Evolutionary conservation across 148 eudicot species (phyloP), one percentile per base, ranked within the genome.

Genomic region (Pharnaceum exiguum): DNA sequence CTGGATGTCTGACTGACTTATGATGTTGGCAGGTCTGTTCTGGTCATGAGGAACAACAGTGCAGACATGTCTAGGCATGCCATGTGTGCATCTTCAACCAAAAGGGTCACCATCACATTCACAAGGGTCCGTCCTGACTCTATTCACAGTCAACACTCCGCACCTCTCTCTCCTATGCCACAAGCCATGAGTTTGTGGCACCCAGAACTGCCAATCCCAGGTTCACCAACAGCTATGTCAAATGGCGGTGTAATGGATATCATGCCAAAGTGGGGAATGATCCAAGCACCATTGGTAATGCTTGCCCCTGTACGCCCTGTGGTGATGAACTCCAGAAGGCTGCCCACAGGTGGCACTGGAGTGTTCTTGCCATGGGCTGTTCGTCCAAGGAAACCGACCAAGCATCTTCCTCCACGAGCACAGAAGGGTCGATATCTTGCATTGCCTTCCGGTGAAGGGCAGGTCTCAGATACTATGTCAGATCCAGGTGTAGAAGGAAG

Each of bases 21-120:
- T 42, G 12, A 28, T 28, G 4, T 66, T 42, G 37, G n/a, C 79
- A 91, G 98, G 80, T 83, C 96, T 31, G 58, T 93, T 52, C 72
- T 93, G 22, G 88, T 93, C 35, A 93, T 88, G 98, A 81, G 95
- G 61, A 87, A 87, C 76, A 88, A 88, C 72, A 93, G 98, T 53
- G 86, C 96, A 18, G 95, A 88, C 60, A 74, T 77, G 69, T 95
- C 96, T 10, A 76, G 95, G 16, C 96, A 93, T 32, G 95, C 60
- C 3, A 93, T 88, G 89, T 83, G 96, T 58, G 54, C 87, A 66
- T 88, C 98, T 26, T 77, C 79, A 39, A 81, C 79, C 65, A 88
- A 70, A 62, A 72, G 98, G 58, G 84, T 79, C 23, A 88, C 80
- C 73, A 71, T 93, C 51, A 85, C 95, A 26, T 85, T 93, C 71